Base-by-base conservation (phyloP, 495 filamentous ascomycete genomes). In the Penicillium cinerascens region DNA sequence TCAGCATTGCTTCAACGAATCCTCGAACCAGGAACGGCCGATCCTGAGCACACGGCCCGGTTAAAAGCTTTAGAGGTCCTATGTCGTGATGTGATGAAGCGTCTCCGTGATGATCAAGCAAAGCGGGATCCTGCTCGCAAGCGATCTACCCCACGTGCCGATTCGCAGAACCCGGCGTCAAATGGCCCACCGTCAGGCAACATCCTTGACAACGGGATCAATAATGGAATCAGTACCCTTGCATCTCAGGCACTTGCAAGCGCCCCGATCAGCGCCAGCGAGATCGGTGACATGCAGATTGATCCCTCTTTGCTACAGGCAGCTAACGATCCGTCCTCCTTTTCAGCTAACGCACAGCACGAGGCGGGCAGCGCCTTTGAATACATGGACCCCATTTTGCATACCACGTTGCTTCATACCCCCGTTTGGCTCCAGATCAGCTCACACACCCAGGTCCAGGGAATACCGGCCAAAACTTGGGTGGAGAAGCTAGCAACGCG, bases 21-120 rank as follows among this genome's bases (percentile, higher is more conserved):
- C 10, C 71, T 89, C 6, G 80, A 77, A 0, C 70, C 75, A 9
- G 83, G 76, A 1, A 65, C 76, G 5, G 66, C 75, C 18, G 83
- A 86, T 55, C 75, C 82, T 6, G 68, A 78, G 7, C 73, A 85
- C 47, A 44, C 63, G n/a, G 67, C 63, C 42, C 88, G 83, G 59
- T 52, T 80, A 25, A 87, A 81, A 65, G 86, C 87, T 9, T 62
- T 92, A 36, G 84, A 91, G 44, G 72, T 84, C 1, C 72, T 92
- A 2, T 85, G 82, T 44, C 75, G 85, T 35, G 88, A 92, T 72
- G 86, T 86, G 5, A 81, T 85, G 78, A 88, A 91, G 66, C 77
- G 89, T 22, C 78, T 87, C 25, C 81, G 84, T 10, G 83, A 87
- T 55, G 85, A 89, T 55, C 80, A 80, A 49, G 79, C 77, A 0